phyloP scores from a whole-genome alignment of 2,329 filamentous ascomycete species.

The Aschersonia sp. region DNA sequence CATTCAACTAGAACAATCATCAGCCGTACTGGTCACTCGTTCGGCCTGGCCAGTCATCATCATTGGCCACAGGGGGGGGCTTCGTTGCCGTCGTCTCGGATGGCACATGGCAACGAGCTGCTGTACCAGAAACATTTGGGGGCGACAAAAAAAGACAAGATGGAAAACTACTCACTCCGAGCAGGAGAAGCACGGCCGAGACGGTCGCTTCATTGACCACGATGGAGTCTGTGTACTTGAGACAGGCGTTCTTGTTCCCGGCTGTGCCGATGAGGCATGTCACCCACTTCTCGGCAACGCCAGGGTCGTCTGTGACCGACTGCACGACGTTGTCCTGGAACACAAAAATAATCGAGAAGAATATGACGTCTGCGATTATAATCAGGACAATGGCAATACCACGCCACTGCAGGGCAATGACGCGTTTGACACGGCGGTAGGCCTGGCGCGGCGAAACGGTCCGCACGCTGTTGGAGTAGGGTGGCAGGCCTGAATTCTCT shows the following conservation, averaged over 20 bases:
- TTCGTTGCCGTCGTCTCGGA: no score
- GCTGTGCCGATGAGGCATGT: conserved; percentile 46
- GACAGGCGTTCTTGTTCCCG: conserved; percentile 50
- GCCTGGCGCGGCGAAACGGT: conserved; percentile 74
- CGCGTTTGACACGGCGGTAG: conserved; percentile 71
- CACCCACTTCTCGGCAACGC: conserved; percentile 50
- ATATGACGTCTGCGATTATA: conserved; percentile 82
- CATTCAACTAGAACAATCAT: conserved; percentile 46
- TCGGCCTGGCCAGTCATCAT: background rate
- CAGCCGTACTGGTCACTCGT: no score
- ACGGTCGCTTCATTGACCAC: conserved; percentile 66
- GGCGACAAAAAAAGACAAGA: background rate
- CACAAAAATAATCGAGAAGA: conserved; percentile 85
- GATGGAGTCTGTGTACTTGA: conserved; percentile 41
- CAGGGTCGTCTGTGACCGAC: conserved; percentile 37
- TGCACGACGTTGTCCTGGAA: conserved; percentile 64
- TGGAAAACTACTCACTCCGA: conserved; percentile 39
- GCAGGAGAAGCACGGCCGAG: conserved; percentile 65
- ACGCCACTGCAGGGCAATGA: conserved; percentile 86
- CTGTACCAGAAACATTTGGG: background rate
- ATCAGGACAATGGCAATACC: conserved; percentile 81
- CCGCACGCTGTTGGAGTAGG: conserved; percentile 57
- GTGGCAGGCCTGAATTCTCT: conserved; percentile 54
- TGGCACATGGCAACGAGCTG: background rate
- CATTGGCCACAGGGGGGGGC: background rate